phyloP scores from a whole-genome alignment of 2,329 filamentous ascomycete species.

The Neurospora crassa region DNA sequence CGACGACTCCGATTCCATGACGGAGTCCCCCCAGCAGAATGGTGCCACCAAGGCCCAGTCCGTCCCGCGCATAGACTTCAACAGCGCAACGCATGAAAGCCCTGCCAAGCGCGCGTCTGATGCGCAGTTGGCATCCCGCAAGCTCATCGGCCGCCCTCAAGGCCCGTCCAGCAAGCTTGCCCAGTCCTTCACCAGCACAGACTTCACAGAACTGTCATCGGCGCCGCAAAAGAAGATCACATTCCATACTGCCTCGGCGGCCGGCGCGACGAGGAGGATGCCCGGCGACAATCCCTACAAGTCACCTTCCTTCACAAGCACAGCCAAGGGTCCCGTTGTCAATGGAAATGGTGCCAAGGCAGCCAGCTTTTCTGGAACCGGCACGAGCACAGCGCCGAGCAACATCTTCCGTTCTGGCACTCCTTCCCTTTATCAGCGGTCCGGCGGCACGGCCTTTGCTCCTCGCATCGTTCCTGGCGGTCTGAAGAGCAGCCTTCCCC shows the following conservation, averaged over 20 bases:
- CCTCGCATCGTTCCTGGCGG: slow-evolving; percentile 35
- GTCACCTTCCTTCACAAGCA: slow-evolving; percentile 3
- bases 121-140: slow-evolving; percentile 23
- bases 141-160: slow-evolving; percentile 25
- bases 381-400: slow-evolving; percentile 22
- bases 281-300: slow-evolving; percentile 22
- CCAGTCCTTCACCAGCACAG: slow-evolving; percentile 17
- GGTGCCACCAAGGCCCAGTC: slow-evolving; percentile 2
- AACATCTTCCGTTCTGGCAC: slow-evolving; percentile 25
- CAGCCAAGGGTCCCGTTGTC: neutral
- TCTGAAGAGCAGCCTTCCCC: slow-evolving; percentile 38
- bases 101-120: slow-evolving; percentile 25
- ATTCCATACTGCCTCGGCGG: slow-evolving; percentile 2
- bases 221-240: slow-evolving; percentile 8
- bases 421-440: slow-evolving; percentile 16
- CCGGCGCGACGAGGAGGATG: slow-evolving; percentile 13
- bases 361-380: slow-evolving; percentile 22
- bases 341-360: slow-evolving; percentile 8
- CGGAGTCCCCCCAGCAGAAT: slow-evolving; percentile 5
- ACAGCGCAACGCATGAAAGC: slow-evolving; percentile 22
- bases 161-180: slow-evolving; percentile 23
- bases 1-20: slow-evolving; percentile 8
- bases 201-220: slow-evolving; percentile 12
- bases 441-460: slow-evolving; percentile 29
- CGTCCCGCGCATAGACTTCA: slow-evolving; percentile 13